Evolutionary conservation across 1,284 basidiomycete species (phyloP).

Genomic region (Rhizoctonia solani): DNA sequence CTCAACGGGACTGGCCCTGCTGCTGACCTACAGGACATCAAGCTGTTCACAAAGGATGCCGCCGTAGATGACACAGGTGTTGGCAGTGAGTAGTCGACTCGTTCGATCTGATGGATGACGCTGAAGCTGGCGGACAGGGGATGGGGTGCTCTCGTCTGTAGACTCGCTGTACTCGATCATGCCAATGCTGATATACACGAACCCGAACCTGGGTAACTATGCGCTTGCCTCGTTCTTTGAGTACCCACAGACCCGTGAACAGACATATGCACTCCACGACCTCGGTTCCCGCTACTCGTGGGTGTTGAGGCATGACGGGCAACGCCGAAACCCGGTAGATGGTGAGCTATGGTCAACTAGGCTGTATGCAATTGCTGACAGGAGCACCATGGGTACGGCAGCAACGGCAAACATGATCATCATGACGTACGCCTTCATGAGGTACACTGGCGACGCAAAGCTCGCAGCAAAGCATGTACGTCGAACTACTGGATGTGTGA

Average conservation of each 20-base stretch:
- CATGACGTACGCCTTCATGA: too few relatives aligned
- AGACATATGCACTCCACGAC: neutral
- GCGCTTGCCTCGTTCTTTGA: conserved; percentile 6
- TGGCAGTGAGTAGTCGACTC: too few relatives aligned
- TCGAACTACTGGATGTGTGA: neutral
- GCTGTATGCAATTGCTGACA: neutral
- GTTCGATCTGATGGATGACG: too few relatives aligned
- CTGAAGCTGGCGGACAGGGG: too few relatives aligned
- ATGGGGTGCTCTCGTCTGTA: neutral
- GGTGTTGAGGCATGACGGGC: neutral
- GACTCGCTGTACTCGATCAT: too few relatives aligned
- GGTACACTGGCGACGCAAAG: conserved; percentile 2
- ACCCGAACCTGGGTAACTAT: conserved; percentile 15
- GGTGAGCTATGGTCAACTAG: neutral
- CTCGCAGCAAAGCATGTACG: conserved; percentile 17
- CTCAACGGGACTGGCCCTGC: conserved; percentile 55
- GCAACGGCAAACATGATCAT: too few relatives aligned
- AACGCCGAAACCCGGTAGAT: neutral
- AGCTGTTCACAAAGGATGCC: too few relatives aligned
- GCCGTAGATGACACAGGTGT: too few relatives aligned
- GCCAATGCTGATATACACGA: conserved; percentile 27
- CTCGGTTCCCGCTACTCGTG: neutral
- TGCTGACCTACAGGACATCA: too few relatives aligned
- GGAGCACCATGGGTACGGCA: conserved; percentile 12
- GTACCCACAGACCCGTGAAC: neutral